phyloP scores from a whole-genome alignment of 2,329 filamentous ascomycete species.

The Cercospora beticola region DNA sequence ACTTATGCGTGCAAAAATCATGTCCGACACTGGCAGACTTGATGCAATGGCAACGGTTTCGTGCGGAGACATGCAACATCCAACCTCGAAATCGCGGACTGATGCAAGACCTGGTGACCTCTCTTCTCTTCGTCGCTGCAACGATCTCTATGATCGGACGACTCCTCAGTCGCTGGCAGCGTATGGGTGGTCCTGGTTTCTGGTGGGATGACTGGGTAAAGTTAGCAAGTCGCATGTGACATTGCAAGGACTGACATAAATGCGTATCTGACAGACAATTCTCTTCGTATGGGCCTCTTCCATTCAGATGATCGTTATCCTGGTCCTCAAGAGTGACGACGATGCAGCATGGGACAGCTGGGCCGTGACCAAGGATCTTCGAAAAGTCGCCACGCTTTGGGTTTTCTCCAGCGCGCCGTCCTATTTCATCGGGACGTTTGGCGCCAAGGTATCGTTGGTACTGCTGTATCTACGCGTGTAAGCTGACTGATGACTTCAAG shows the following conservation, averaged over 20 bases:
- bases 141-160: neutral
- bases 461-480: neutral
- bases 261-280: neutral
- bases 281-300: neutral
- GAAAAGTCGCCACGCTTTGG: neutral
- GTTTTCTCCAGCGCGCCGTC: neutral
- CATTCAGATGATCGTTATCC: neutral
- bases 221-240: neutral
- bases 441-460: neutral
- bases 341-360: neutral
- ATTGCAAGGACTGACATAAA: neutral
- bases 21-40: neutral
- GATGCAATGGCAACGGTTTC: neutral
- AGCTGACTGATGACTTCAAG: neutral
- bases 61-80: neutral
- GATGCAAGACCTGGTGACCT: slow-evolving; percentile 4
- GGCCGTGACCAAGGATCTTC: neutral
- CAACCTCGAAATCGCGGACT: neutral
- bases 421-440: neutral
- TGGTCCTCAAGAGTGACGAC: neutral
- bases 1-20: neutral
- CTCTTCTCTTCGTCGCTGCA: neutral
- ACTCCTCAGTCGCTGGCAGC: neutral
- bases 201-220: neutral
- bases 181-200: neutral